These are phyloP conservation scores for Solanum tarapatanum DNA, from an alignment of 257 asterid genomes.

Conservation along the genomic window DNA sequence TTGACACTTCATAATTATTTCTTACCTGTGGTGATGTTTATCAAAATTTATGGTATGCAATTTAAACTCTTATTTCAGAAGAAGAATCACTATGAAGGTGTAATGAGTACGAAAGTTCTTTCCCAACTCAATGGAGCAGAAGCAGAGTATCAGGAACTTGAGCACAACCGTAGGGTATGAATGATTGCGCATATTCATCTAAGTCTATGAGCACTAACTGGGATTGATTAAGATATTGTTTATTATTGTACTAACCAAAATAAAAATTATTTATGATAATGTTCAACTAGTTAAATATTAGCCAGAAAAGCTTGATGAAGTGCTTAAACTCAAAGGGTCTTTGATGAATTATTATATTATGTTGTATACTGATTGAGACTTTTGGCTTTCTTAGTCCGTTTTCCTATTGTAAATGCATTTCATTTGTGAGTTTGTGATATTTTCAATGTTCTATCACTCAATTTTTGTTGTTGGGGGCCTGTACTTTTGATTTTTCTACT, in stretches of 20 bases:
- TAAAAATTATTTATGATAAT: neutral
- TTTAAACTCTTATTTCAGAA: conserved; percentile 28
- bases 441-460: neutral
- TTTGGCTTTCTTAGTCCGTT: neutral
- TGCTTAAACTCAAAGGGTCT: neutral
- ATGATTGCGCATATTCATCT: neutral
- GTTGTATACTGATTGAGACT: neutral
- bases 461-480: neutral
- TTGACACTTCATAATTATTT: conserved; percentile 3
- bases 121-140: conserved; percentile 41
- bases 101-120: conserved; percentile 45
- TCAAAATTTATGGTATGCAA: neutral
- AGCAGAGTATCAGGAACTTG: conserved; percentile 43
- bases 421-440: neutral
- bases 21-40: neutral
- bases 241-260: neutral
- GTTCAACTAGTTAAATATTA: neutral
- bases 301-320: neutral
- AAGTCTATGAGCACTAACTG: neutral
- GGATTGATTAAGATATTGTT: neutral
- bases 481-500: neutral
- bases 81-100: conserved; percentile 45
- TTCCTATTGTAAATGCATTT: neutral
- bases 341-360: neutral
- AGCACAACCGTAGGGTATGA: conserved; percentile 52